Evolutionary conservation across 2,329 filamentous ascomycete genomes (phyloP), one percentile per base, ranked within the genome.

Genomic region (Dichotomopilus funicola): DNA sequence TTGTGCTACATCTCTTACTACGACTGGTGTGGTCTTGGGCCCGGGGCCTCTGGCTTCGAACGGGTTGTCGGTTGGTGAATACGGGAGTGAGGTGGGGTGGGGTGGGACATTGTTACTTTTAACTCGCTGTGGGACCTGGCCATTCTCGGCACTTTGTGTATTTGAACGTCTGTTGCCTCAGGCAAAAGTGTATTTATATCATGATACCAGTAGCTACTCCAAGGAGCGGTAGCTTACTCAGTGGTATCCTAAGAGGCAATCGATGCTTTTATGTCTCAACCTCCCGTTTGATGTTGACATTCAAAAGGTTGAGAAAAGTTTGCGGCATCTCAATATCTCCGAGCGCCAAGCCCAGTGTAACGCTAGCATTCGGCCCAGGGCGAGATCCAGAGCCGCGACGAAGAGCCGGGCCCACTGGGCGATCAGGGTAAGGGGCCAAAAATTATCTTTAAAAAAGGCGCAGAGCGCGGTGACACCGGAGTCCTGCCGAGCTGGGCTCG

Each of bases 171-270:
- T 40, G 49, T 38, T 27, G 38, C 34, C 19, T 35, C n/a, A 36
- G 51, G 43, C 13, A 8, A 40, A 42, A 52, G 36, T 33, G 37
- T n/a, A 13, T 38, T 13, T 42, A 34, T 27, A 49, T 49, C 19
- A 27, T 27, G 45, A 49, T 54, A 48, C 45, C 38, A 54, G 49
- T 49, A 38, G 33, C 51, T 49, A 43, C 31, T 48, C 37, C 36
- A 13, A 45, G 13, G 43, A 27, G 33, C 31, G 19, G 19, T 37
- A 31, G 31, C 31, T 53, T 43, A 38, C 44, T 43, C 41, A 5
- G 31, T 45, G 33, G 44, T 43, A 49, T 13, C 45, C 33, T 34
- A 38, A 46, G 51, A 43, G 51, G 38, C 51, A 49, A 49, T 53
- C 31, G 33, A 49, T 44, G 51, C 33, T 49, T 43, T 54, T 43